Percentiles rank a stretch among this genome's conserved stretches.
Conservation (phyloP, 1,284 basidiomycete species). For the Ceratobasidium sp. region DNA sequence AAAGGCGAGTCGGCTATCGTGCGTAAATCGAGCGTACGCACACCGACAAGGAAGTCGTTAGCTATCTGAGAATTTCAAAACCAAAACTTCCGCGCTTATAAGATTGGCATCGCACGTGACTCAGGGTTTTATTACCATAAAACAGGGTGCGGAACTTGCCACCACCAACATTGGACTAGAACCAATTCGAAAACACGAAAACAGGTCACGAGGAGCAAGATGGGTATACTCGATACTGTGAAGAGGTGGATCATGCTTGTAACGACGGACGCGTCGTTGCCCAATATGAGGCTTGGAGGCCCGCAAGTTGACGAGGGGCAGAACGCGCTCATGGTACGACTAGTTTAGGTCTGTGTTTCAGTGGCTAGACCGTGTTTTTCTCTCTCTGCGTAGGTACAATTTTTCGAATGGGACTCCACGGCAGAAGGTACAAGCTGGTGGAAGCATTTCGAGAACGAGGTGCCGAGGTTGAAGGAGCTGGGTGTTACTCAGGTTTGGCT, state of each 20-base stretch:
- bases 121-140: slow-evolving; percentile 1
- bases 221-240: slow-evolving; percentile 24
- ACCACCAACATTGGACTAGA: slow-evolving; percentile 20
- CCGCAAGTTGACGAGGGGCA: slow-evolving; percentile 22
- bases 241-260: slow-evolving; percentile 14
- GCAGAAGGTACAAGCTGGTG: slow-evolving; percentile 75
- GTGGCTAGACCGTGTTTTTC: neutral
- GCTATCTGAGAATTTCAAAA: slow-evolving; percentile 13
- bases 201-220: neutral
- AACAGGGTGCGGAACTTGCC: slow-evolving; percentile 2
- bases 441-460: slow-evolving; percentile 79
- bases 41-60: slow-evolving; percentile 26
- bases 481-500: slow-evolving; percentile 88
- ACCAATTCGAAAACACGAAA: neutral
- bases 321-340: slow-evolving; percentile 33
- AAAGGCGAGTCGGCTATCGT: slow-evolving; percentile 51
- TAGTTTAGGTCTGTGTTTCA: neutral
- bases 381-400: slow-evolving; percentile 68
- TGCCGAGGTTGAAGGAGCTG: slow-evolving; percentile 74
- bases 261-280: slow-evolving; percentile 21
- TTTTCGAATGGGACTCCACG: slow-evolving; percentile 81
- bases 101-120: slow-evolving; percentile 11
- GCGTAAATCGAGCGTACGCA: slow-evolving; percentile 53
- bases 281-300: slow-evolving; percentile 32
- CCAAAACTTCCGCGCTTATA: slow-evolving; percentile 34